Conservation (phyloP, 805 yeast species). For the Lachancea dasiensis region DNA sequence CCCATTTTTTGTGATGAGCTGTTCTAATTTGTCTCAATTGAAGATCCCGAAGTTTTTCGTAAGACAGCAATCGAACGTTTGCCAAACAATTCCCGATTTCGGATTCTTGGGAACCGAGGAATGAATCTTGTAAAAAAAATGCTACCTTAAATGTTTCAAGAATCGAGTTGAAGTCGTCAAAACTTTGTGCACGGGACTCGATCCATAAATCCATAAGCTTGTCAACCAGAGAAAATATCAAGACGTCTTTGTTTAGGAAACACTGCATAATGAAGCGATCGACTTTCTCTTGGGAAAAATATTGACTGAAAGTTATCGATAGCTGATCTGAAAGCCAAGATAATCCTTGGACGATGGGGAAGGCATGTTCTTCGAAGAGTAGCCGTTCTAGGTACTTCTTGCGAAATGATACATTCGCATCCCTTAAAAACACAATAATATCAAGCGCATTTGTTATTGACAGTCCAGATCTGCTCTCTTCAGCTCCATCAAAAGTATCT, state of each 20-base stretch:
- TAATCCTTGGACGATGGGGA: slow-evolving; percentile 43
- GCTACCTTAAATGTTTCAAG: slow-evolving; percentile 32
- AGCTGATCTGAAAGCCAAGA: slow-evolving; percentile 30
- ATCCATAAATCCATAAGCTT: slow-evolving; percentile 61
- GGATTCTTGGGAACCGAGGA: slow-evolving; percentile 7
- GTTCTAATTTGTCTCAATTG: slow-evolving; percentile 45
- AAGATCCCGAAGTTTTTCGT: slow-evolving; percentile 45
- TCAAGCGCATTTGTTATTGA: slow-evolving; percentile 46
- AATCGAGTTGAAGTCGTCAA: slow-evolving; percentile 45
- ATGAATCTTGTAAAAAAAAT: slow-evolving; percentile 3
- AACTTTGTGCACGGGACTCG: slow-evolving; percentile 45
- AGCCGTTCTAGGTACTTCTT: slow-evolving; percentile 59
- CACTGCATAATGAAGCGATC: slow-evolving; percentile 27
- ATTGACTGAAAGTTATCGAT: slow-evolving; percentile 21
- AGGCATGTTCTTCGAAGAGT: slow-evolving; percentile 48
- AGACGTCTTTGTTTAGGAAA: slow-evolving; percentile 39
- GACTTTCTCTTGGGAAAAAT: slow-evolving; percentile 22
- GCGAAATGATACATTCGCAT: slow-evolving; percentile 53
- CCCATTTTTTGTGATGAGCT: slow-evolving; percentile 40
- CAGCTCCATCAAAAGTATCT: slow-evolving; percentile 11
- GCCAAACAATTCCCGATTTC: slow-evolving; percentile 42
- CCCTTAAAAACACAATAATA: slow-evolving; percentile 47
- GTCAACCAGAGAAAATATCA: slow-evolving; percentile 52
- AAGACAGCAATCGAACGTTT: slow-evolving; percentile 38
- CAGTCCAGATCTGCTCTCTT: slow-evolving; percentile 11